phyloP scores from a whole-genome alignment of 352 stramenopile species.

The Phytophthora vignae region DNA sequence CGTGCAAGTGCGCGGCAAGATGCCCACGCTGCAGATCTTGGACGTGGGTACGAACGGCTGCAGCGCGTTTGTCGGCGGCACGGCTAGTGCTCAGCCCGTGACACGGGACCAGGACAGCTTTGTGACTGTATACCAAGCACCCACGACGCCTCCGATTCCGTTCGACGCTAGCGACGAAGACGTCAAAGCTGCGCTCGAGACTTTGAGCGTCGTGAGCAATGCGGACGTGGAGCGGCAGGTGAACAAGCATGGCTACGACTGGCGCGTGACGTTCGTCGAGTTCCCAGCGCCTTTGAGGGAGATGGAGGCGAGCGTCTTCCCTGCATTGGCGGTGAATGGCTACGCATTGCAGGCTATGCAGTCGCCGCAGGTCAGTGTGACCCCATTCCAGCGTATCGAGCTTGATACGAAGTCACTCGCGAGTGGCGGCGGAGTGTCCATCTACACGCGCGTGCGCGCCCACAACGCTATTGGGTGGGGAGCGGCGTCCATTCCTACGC shows the following conservation, averaged over 20 bases:
- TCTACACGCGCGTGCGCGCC: conserved; percentile 67
- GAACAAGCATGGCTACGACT: conserved; percentile 90
- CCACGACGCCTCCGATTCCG: conserved; percentile 91
- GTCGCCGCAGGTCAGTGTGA: conserved; percentile 55
- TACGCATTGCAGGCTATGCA: conserved; percentile 55
- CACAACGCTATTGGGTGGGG: conserved; percentile 71
- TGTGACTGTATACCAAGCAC: conserved; percentile 89
- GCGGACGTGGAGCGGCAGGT: conserved; percentile 89
- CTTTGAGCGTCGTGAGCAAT: conserved; percentile 86
- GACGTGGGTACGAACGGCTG: conserved; percentile 95
- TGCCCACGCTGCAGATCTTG: conserved; percentile 86
- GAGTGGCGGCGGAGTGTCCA: conserved; percentile 41
- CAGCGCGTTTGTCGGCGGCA: conserved; percentile 59
- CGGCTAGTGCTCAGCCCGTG: conserved; percentile 27
- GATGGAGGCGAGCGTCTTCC: conserved; percentile 34
- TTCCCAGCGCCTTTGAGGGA: conserved; percentile 51
- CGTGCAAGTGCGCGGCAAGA: conserved; percentile 86
- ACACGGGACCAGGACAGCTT: conserved; percentile 37
- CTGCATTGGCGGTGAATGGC: conserved; percentile 57
- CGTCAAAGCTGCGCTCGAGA: conserved; percentile 94
- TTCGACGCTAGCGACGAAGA: conserved; percentile 91
- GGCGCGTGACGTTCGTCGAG: conserved; percentile 93
- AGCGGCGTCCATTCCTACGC: conserved; percentile 44
- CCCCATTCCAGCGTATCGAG: conserved; percentile 54
- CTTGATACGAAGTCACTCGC: conserved; percentile 45